phyloP scores from a whole-genome alignment of 2,329 filamentous ascomycete genomes.

The Colletotrichum truncatum region DNA sequence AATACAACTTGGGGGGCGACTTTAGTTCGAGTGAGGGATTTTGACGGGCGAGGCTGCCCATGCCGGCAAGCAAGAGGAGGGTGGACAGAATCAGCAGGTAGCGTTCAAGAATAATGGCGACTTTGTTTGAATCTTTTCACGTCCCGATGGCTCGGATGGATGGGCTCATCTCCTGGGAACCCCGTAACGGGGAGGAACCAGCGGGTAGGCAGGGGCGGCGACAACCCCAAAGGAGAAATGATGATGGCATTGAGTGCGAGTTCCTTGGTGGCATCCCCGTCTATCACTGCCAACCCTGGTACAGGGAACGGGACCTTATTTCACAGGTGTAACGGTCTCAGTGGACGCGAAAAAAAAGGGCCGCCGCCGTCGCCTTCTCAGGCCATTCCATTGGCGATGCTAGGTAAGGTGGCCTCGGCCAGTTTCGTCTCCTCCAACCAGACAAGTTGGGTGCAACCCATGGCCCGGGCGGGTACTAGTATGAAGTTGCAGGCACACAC shows the following conservation, averaged over 20 bases:
- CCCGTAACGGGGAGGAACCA: background rate
- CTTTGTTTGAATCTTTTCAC: background rate
- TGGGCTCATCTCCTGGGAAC: background rate
- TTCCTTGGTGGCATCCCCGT: conserved; percentile 21
- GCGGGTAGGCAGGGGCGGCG: background rate
- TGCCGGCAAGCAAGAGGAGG: background rate
- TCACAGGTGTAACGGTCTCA: conserved; percentile 17
- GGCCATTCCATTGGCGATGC: background rate
- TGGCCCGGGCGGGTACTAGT: background rate
- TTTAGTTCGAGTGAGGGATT: background rate
- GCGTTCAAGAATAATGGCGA: background rate
- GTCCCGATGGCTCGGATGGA: background rate
- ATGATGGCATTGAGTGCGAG: conserved; percentile 12
- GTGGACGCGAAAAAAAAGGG: background rate
- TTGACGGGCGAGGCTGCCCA: background rate
- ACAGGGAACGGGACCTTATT: conserved; percentile 18
- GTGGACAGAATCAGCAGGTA: background rate
- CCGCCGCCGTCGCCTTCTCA: background rate
- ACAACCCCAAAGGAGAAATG: background rate
- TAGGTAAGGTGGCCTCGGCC: background rate
- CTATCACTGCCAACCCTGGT: conserved; percentile 2
- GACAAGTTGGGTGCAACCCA: background rate
- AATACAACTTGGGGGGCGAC: background rate
- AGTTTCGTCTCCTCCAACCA: background rate
- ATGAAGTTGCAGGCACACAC: background rate